These are phyloP conservation scores for Plasmodium relictum DNA, from an alignment of 169 alveolate species.

Conservation along the genomic window DNA sequence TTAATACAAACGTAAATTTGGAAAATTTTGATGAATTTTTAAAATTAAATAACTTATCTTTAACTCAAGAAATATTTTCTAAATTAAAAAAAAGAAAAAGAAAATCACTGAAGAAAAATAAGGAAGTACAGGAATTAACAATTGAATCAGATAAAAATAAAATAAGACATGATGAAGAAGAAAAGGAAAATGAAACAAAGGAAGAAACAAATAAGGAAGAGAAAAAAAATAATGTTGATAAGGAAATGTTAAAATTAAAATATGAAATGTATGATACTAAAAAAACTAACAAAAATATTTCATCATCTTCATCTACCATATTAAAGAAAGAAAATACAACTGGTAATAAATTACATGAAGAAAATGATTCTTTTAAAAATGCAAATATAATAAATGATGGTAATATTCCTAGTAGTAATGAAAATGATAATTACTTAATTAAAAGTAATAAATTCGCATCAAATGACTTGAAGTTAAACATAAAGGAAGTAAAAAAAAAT, in stretches of 20 bases:
- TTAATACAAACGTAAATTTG: slow-evolving; percentile 35
- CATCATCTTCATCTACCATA: too few relatives aligned
- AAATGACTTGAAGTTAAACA: too few relatives aligned
- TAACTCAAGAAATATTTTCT: slow-evolving; percentile 30
- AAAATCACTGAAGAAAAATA: slow-evolving; percentile 7
- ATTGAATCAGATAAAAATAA: background rate
- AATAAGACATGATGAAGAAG: background rate
- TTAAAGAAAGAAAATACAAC: too few relatives aligned
- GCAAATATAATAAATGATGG: too few relatives aligned
- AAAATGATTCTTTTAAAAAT: too few relatives aligned
- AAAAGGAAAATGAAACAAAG: slow-evolving; percentile 3
- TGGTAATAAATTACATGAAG: too few relatives aligned
- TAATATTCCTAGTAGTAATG: too few relatives aligned
- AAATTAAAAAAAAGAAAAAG: background rate
- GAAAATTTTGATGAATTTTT: slow-evolving; percentile 43
- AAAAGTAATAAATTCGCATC: too few relatives aligned
- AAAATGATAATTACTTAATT: too few relatives aligned
- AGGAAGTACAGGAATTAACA: background rate
- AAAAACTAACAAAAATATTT: too few relatives aligned
- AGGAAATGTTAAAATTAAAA: background rate
- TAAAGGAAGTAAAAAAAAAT: too few relatives aligned
- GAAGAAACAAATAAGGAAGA: background rate
- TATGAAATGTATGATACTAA: too few relatives aligned
- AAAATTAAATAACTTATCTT: slow-evolving; percentile 26
- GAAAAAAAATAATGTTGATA: background rate